Evolutionary conservation across 1,139 yeast species (phyloP).

Genomic region (Protomyces inouyei): DNA sequence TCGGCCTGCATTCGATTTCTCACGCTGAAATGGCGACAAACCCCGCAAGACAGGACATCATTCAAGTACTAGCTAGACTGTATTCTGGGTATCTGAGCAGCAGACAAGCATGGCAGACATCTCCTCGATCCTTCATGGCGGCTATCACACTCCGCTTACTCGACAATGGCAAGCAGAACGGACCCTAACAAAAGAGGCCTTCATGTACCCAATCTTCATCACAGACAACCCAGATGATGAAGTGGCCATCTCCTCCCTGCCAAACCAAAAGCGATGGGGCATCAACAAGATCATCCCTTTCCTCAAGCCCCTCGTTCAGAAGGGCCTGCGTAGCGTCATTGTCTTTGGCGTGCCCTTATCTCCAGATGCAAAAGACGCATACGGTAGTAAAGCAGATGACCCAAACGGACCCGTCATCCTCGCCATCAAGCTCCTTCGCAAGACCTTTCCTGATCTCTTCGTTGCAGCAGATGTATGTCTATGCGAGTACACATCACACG

Average conservation of each 20-base stretch:
- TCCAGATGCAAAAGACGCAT: slow-evolving; percentile 67
- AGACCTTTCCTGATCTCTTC: slow-evolving; percentile 71
- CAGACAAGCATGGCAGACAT: slow-evolving; percentile 12
- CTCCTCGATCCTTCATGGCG: slow-evolving; percentile 27
- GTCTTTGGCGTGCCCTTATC: slow-evolving; percentile 86
- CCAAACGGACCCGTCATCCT: slow-evolving; percentile 91
- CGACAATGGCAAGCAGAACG: slow-evolving; percentile 89
- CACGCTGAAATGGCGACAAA: background rate
- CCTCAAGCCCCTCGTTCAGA: slow-evolving; percentile 61
- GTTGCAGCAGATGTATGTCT: slow-evolving; percentile 93
- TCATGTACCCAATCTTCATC: slow-evolving; percentile 86
- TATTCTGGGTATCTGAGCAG: too few species aligned
- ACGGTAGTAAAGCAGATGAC: slow-evolving; percentile 91
- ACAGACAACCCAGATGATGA: slow-evolving; percentile 81
- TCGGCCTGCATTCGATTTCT: background rate
- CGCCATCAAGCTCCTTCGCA: slow-evolving; percentile 61
- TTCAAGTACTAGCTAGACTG: too few species aligned
- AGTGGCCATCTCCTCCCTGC: slow-evolving; percentile 65
- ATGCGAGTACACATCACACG: slow-evolving; percentile 94
- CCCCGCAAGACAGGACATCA: background rate
- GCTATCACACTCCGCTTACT: slow-evolving; percentile 83
- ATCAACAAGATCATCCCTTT: slow-evolving; percentile 70
- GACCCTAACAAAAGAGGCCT: slow-evolving; percentile 61
- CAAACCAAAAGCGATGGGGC: slow-evolving; percentile 79
- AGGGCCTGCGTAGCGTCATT: slow-evolving; percentile 81